phyloP scores from a whole-genome alignment of 2,329 filamentous ascomycete genomes.

The Neurospora sp. region DNA sequence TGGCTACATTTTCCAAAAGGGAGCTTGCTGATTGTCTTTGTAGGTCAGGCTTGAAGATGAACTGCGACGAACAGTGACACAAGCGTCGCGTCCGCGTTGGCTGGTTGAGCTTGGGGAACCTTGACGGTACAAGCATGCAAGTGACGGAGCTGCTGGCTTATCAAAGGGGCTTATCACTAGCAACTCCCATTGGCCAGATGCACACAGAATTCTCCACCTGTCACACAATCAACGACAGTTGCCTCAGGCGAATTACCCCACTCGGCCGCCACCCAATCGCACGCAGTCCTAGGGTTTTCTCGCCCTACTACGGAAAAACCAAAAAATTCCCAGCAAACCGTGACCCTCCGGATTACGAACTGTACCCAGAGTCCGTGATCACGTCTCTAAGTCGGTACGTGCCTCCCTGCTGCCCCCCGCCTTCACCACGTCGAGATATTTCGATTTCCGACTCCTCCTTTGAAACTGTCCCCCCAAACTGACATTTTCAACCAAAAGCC shows the following conservation, averaged over 20 bases:
- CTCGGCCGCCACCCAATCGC: conserved; percentile 10
- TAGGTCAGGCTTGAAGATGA: not conserved
- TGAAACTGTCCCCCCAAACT: conserved; percentile 2
- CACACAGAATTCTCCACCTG: not conserved
- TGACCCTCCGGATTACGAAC: conserved; percentile 17
- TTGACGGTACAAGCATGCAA: not conserved
- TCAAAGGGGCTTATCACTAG: not conserved
- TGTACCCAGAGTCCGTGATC: conserved; percentile 17
- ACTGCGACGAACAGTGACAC: no score
- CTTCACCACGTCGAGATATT: conserved; percentile 17
- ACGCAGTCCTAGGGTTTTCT: conserved; percentile 18
- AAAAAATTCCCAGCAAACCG: conserved; percentile 15
- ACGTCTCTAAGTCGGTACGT: conserved; percentile 19
- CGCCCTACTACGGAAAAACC: conserved; percentile 18
- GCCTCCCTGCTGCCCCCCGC: conserved; percentile 2
- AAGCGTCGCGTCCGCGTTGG: not conserved
- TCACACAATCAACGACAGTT: not conserved
- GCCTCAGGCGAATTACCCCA: conserved; percentile 8
- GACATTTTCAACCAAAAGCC: conserved; percentile 35
- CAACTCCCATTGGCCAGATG: rapidly evolving
- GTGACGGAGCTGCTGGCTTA: not conserved
- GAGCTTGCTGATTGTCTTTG: not conserved
- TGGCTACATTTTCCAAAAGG: conserved; percentile 20
- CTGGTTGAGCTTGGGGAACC: not conserved
- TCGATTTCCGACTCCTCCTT: not conserved